phyloP scores from a whole-genome alignment of 2,329 filamentous ascomycete species.

The Xylaria sp. region DNA sequence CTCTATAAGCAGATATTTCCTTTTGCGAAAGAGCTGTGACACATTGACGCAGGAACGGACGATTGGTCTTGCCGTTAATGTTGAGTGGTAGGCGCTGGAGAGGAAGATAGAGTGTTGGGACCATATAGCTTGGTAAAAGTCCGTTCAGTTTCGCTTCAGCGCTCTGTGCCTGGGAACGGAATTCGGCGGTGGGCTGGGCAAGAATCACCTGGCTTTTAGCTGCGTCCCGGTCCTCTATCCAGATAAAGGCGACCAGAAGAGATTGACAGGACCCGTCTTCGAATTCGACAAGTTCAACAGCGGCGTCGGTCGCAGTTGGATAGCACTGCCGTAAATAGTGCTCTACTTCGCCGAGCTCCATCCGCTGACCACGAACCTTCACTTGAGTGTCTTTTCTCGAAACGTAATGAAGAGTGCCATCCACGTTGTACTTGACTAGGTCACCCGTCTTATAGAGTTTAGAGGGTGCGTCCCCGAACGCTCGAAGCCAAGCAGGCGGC shows the following conservation, averaged over 20 bases:
- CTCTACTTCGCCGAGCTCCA: slow-evolving; percentile 28
- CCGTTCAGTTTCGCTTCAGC: slow-evolving; percentile 1
- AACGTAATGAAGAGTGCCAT: slow-evolving; percentile 18
- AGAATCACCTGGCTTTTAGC: slow-evolving; percentile 1
- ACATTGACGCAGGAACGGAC: neutral
- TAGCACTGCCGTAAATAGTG: slow-evolving; percentile 5
- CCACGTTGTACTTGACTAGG: slow-evolving; percentile 5
- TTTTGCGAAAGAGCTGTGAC: neutral
- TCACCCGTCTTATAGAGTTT: slow-evolving; percentile 27
- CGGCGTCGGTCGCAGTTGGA: neutral
- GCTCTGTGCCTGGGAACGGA: slow-evolving; percentile 10
- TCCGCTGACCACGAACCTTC: slow-evolving; percentile 17
- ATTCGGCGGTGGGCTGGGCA: slow-evolving; percentile 1
- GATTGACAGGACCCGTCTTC: slow-evolving; percentile 1
- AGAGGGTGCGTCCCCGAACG: neutral
- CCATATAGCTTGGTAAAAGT: slow-evolving; percentile 24
- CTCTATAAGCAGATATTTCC: neutral
- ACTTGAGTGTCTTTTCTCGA: slow-evolving; percentile 21
- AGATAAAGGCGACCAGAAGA: slow-evolving; percentile 20
- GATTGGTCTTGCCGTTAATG: slow-evolving; percentile 2
- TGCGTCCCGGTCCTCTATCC: neutral
- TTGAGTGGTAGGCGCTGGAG: slow-evolving; percentile 11
- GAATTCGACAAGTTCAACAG: slow-evolving; percentile 6
- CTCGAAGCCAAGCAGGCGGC: neutral
- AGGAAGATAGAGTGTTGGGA: slow-evolving; percentile 21